phyloP scores from a whole-genome alignment of 2,329 filamentous ascomycete genomes.

The Beauveria sp. region DNA sequence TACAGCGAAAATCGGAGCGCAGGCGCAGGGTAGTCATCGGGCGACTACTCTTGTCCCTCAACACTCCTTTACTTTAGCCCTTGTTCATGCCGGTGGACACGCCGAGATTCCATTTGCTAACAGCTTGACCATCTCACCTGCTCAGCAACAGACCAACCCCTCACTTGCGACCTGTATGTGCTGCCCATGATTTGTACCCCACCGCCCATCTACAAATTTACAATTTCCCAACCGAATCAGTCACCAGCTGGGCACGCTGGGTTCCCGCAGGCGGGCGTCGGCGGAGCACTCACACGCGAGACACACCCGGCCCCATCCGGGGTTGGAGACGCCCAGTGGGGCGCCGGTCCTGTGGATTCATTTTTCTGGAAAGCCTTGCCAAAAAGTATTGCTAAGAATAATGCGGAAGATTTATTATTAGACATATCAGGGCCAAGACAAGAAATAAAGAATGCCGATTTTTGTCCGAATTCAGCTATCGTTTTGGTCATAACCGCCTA shows the following conservation, averaged over 20 bases:
- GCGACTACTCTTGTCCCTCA: not conserved
- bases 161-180: not conserved
- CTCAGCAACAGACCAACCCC: not conserved
- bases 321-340: not conserved
- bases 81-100: not conserved
- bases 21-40: not conserved
- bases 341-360: not conserved
- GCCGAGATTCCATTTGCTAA: not conserved
- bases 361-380: not conserved
- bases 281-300: not conserved
- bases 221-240: not conserved
- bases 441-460: not conserved
- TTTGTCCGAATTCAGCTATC: slow-evolving; percentile 1
- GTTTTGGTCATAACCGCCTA: not conserved
- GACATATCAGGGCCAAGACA: not conserved
- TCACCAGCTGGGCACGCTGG: not conserved
- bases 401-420: not conserved
- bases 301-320: slow-evolving; percentile 6
- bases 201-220: not conserved
- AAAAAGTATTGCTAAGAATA: not conserved
- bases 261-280: not conserved
- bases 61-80: not conserved
- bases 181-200: not conserved
- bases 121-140: not conserved
- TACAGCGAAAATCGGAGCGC: not conserved